phyloP scores from a whole-genome alignment of 352 stramenopile genomes.

The Phytophthora idaei region DNA sequence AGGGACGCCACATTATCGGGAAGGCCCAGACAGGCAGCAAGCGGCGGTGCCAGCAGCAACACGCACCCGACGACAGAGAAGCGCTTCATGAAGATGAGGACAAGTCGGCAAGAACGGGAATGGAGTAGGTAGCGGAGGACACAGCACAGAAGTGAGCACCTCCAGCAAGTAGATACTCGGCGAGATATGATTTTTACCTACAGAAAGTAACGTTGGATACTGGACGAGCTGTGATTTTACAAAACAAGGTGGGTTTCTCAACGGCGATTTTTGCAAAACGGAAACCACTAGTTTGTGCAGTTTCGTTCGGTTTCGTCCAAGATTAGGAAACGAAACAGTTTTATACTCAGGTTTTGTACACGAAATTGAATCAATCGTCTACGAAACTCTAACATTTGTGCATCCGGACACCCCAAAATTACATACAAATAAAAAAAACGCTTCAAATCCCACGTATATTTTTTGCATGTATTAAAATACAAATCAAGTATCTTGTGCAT shows the following conservation, averaged over 20 bases:
- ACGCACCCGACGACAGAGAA: constrained; percentile 20
- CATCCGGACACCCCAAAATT: no score
- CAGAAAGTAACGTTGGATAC: background rate
- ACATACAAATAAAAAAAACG: no score
- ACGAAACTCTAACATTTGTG: no score
- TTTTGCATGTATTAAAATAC: no score
- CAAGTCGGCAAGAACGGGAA: constrained; percentile 7
- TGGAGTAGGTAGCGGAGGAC: constrained; percentile 8
- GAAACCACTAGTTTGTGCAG: no score
- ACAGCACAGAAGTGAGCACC: constrained; percentile 1
- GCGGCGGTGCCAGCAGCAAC: constrained; percentile 16
- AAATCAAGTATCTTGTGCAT: no score
- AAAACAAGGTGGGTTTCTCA: background rate
- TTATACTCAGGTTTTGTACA: no score
- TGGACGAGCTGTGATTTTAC: constrained; percentile 1
- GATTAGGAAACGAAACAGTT: no score
- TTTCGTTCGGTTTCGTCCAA: no score
- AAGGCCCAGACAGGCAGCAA: constrained; percentile 24
- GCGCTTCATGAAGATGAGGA: constrained; percentile 19
- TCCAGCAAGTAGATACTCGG: background rate
- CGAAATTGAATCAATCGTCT: no score
- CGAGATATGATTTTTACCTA: background rate
- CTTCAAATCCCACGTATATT: no score
- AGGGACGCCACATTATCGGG: constrained; percentile 46
- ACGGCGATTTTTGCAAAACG: constrained; percentile 3